Base-by-base conservation (phyloP, 352 stramenopile species). In the Globisporangium carolinianum region DNA sequence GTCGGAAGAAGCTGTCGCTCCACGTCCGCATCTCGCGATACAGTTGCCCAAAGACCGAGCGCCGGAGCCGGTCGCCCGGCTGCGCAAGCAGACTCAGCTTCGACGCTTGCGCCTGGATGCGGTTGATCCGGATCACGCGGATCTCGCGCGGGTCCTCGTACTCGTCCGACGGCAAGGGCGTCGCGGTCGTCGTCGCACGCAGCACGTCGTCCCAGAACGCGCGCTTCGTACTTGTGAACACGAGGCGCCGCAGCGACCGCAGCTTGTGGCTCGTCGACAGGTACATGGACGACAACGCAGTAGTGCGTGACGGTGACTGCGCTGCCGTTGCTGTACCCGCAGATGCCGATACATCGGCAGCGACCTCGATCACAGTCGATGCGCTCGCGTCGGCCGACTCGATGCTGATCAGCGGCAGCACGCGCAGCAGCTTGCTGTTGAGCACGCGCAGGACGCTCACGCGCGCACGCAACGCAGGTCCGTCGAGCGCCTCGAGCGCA, bases 91-190 rank as follows among this genome's bases (percentile, higher is more conserved):
- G 67, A 47, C 93, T 96, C 51, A 97, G 64, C 55, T 93, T 94
- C 8, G 85, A 86, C 4, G 85, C 70, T 57, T 96, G 86, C 0
- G 91, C 90, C 60, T 95, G 95, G 49, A 99, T 93, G 37, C 97
- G 89, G 69, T 99, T 99, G 41, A 99, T 95, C 41, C 93, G 86
- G 49, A 99, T 95, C 45, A 97, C 97, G 15, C 96, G 84, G 62
- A 99, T 98, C 68, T 99, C 96, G 37, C 96, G 88, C 14, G 97
- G 97, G 36, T 98, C 81, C 71, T 99, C 97, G 69, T 99, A 99
- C 64, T 99, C 97, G 63, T 99, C 97, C 46, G 97, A 96, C 49
- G 96, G 97, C 6, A 98, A 76, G 18, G 96, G 87, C 11, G 97
- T 99, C 49, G 91, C 97, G 4, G 95, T 98, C 35, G 96, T 98